These are phyloP conservation scores for Citrus glauca DNA, from an alignment of 345 rosid species.

Conservation along the genomic window DNA sequence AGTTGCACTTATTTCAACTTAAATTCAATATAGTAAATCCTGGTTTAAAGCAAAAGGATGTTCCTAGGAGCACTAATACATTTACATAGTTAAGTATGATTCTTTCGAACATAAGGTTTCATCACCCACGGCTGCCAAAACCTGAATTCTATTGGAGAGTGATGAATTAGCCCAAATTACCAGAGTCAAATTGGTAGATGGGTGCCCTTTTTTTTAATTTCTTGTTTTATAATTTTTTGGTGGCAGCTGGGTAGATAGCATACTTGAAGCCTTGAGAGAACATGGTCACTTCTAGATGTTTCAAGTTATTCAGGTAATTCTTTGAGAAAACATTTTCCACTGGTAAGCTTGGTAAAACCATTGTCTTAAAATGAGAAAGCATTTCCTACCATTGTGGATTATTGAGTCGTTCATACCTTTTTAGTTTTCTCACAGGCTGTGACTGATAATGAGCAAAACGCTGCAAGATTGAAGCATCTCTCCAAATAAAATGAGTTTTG, in stretches of 20 bases:
- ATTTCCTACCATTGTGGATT: background rate
- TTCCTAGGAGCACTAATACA: background rate
- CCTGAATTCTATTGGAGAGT: background rate
- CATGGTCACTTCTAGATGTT: constrained; percentile 24
- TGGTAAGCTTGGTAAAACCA: background rate
- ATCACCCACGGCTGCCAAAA: background rate
- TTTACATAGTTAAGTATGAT: background rate
- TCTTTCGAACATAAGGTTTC: background rate
- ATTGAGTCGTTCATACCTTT: background rate
- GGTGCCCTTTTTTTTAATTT: background rate
- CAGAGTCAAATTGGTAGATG: background rate
- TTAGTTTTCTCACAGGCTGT: constrained; percentile 6
- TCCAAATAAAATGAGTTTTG: background rate
- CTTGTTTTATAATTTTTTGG: no score
- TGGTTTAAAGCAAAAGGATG: background rate
- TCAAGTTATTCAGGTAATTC: background rate
- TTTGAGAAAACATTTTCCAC: background rate
- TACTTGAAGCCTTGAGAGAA: constrained; percentile 63
- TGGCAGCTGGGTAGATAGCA: constrained; percentile 83
- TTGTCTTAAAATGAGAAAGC: background rate
- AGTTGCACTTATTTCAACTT: background rate
- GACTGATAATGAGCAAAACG: background rate
- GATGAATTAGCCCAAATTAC: background rate
- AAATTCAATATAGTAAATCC: background rate
- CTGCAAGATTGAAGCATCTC: constrained; percentile 7